Base-by-base conservation (phyloP, 1,139 yeast genomes). In the Yamadazyma dushanensis region DNA sequence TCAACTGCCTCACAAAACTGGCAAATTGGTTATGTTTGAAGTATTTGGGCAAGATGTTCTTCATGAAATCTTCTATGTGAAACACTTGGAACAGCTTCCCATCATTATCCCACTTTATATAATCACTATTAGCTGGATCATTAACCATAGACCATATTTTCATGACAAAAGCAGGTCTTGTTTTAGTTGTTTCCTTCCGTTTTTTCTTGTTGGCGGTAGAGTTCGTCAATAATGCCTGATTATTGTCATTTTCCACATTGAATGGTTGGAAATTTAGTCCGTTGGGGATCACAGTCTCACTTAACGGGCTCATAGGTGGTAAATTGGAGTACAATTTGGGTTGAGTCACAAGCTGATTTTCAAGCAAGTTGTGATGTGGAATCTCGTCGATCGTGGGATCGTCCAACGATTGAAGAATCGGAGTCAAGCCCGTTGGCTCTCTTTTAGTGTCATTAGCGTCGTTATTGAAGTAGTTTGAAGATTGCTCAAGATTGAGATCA, bases 61-160 rank as follows among this genome's bases (percentile, higher is more conserved):
- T 86, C 73, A 90, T 94, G 54, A 92, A 90, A 40, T 78, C 80
- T 55, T 92, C 97, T 36, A 96, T 73, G 50, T 88, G 87, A 36
- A 76, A 75, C 6, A 92, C 96, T 46, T 86, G 83, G 54, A 92
- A 88, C 4, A 94, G 78, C 43, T 80, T 74, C 2, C 98, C 98
- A 56, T 86, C 90, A 3, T 79, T 76, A 50, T 80, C 72, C 98
- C 98, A 92, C 32, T 80, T 70, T 29, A 92, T 90, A 49, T 80
- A 79, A 30, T 81, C 75, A 13, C 72, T 59, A 56, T 90, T 90
- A 1, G 63, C 56, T 1, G 78, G 68, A 54, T 90, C 97, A 56
- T 89, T 89, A 9, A 92, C 90, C 96, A 92, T 92, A 23, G 83
- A 77, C 97, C 97, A 92, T 22, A 92, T 68, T 57, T 92, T 92